Percentiles rank a stretch among this genome's conserved stretches.
Conservation (phyloP, 2,329 filamentous ascomycete species). For the Helminthosporium solani region DNA sequence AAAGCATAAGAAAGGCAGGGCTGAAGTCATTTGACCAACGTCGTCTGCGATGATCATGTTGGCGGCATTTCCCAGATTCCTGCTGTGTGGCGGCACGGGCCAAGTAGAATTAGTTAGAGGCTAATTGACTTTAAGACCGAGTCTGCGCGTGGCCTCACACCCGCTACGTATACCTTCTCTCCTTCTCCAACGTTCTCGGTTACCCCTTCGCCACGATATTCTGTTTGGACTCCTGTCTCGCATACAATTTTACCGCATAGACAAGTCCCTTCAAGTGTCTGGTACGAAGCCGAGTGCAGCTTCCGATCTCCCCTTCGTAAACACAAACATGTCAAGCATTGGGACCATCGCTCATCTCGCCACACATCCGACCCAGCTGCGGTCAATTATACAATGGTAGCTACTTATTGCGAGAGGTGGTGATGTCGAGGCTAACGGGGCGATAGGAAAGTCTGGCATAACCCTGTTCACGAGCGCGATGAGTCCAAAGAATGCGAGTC, state of each 20-base stretch:
- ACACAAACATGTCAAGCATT: slow-evolving; percentile 41
- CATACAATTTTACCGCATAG: not conserved
- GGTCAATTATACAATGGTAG: slow-evolving; percentile 87
- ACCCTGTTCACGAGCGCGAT: slow-evolving; percentile 84
- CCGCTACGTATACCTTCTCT: not conserved
- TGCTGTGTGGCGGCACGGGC: not conserved
- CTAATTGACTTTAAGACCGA: not conserved
- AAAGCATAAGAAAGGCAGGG: too few species aligned
- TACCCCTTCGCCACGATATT: not conserved
- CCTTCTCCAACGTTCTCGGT: not conserved
- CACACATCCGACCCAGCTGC: slow-evolving; percentile 74
- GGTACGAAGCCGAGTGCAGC: not conserved
- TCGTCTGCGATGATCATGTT: too few species aligned
- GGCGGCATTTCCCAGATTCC: not conserved
- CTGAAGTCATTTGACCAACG: too few species aligned
- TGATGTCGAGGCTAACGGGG: slow-evolving; percentile 1
- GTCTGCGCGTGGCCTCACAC: not conserved
- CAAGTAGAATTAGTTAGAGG: not conserved
- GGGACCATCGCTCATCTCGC: slow-evolving; percentile 67
- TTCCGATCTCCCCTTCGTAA: slow-evolving; percentile 9
- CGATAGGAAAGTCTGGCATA: slow-evolving; percentile 93
- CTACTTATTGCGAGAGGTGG: slow-evolving; percentile 14
- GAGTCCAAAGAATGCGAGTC: slow-evolving; percentile 71
- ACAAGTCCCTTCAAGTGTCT: too few species aligned
- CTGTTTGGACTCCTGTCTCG: not conserved